Evolutionary conservation across 2,329 filamentous ascomycete genomes (phyloP), one percentile per base, ranked within the genome.

Genomic region (Alternaria viburni): DNA sequence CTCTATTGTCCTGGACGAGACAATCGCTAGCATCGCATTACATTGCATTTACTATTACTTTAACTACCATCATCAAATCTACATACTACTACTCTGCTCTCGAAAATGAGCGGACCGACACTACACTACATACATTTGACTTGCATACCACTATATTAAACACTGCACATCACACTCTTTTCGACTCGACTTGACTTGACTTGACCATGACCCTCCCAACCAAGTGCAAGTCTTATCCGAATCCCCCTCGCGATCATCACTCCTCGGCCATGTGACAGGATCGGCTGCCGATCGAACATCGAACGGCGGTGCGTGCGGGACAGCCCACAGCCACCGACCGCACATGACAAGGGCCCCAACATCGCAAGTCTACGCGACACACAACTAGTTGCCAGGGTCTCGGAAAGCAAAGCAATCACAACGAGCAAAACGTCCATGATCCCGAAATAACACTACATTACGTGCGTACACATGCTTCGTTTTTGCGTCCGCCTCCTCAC

Each of bases 31-130:
- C n/a, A 59, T 19, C 13, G 32, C n/a, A 59, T 19, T 17, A 49
- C 60, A 55, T 54, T 26, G 45, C 59, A 59, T 51, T 32, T 23
- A 52, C 44, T 56, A 60, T 41, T 51, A 54, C n/a, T 50, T 32
- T 19, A 49, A 36, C 41, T 32, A 49, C 28, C 19, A 51, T 19
- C 13, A 46, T n/a, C 32, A 15, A 30, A 32, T 32, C 23, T 28
- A 28, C 41, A 41, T 41, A 17, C n/a, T 17, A 17, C n/a, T 17
- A 41, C 36, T 41, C n/a, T 17, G 36, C 36, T 41, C 36, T 41
- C n/a, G 2, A 17, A 41, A 0, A 17, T 2, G 36, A 41, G 36
- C 5, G 36, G 36, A 41, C 36, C 36, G 36, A 41, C 9, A 41
- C 36, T 41, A 41, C 23, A 15, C 0, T 9, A 45, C 15, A 4